phyloP scores from a whole-genome alignment of 2,329 filamentous ascomycete species.

The Trichoderma endophyticum region DNA sequence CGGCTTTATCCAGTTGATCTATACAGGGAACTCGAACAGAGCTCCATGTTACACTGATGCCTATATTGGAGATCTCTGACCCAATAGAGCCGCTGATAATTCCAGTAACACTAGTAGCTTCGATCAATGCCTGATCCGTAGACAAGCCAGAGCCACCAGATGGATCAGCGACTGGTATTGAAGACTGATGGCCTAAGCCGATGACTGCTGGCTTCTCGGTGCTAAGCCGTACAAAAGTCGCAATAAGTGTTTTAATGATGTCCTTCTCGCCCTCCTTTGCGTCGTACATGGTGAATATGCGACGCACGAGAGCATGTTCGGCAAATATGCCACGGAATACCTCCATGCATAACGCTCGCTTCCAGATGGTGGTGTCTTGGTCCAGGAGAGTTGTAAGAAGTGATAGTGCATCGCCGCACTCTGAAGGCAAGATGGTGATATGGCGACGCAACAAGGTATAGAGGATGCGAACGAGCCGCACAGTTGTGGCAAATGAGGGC shows the following conservation, averaged over 20 bases:
- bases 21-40: slow-evolving; percentile 81
- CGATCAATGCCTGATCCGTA: slow-evolving; percentile 81
- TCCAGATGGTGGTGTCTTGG: slow-evolving; percentile 81
- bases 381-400: slow-evolving; percentile 84
- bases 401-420: slow-evolving; percentile 79
- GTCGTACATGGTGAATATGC: slow-evolving; percentile 80
- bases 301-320: slow-evolving; percentile 72
- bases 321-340: slow-evolving; percentile 82
- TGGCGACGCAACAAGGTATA: slow-evolving; percentile 79
- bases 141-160: slow-evolving; percentile 55
- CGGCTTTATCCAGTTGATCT: slow-evolving; percentile 89
- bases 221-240: slow-evolving; percentile 85
- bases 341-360: slow-evolving; percentile 85
- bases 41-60: slow-evolving; percentile 91
- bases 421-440: slow-evolving; percentile 67
- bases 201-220: slow-evolving; percentile 88
- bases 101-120: slow-evolving; percentile 82
- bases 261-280: slow-evolving; percentile 66
- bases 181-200: slow-evolving; percentile 84
- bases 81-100: slow-evolving; percentile 74
- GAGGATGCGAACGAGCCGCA: slow-evolving; percentile 78
- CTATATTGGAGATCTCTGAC: slow-evolving; percentile 64
- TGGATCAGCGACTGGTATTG: slow-evolving; percentile 63
- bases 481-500: slow-evolving; percentile 74
- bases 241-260: slow-evolving; percentile 77